A percentile compares a stretch with the other conserved stretches of the same genome.
Conservation (phyloP, 2,329 filamentous ascomycete genomes). For the Diaporthe sp. region DNA sequence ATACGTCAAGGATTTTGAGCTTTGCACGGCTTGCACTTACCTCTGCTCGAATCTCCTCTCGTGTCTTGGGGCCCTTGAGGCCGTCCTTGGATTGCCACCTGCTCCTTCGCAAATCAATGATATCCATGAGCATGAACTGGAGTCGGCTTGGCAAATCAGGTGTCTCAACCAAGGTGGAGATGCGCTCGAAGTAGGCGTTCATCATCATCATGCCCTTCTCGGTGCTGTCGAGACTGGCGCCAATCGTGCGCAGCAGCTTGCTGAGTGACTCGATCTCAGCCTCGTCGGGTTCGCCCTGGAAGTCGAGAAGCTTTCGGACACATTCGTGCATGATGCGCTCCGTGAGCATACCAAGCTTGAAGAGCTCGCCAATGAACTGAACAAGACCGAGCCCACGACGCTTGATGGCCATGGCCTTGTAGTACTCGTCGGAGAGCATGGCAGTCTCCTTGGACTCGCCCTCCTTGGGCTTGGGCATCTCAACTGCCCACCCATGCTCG, state of each 20-base stretch:
- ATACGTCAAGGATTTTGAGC: too few relatives aligned
- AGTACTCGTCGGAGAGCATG: conserved; percentile 97
- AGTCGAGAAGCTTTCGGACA: conserved; percentile 96
- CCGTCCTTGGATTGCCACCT: conserved; percentile 89
- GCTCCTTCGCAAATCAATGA: conserved; percentile 83
- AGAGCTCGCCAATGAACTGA: conserved; percentile 98
- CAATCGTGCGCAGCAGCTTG: conserved; percentile 93
- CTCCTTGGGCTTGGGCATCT: conserved; percentile 83
- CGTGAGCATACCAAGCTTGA: conserved; percentile 98
- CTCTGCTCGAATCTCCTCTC: conserved; percentile 90
- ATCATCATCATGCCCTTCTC: conserved; percentile 90
- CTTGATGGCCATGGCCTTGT: conserved; percentile 92
- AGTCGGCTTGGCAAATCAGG: conserved; percentile 88
- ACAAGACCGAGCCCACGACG: conserved; percentile 97
- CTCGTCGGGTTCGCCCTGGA: conserved; percentile 92
- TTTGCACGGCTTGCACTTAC: conserved; percentile 58
- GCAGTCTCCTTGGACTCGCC: conserved; percentile 78
- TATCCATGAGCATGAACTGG: conserved; percentile 96
- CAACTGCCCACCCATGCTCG: conserved; percentile 95
- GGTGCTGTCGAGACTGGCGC: conserved; percentile 84
- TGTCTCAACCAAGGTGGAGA: conserved; percentile 84
- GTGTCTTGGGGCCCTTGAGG: conserved; percentile 97
- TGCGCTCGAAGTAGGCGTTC: conserved; percentile 93
- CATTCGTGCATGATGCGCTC: conserved; percentile 99
- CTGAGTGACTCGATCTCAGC: conserved; percentile 96